Percentiles rank a stretch among this genome's conserved stretches.
Conservation (phyloP, 177 flowering plant species). For the Vitis hybrid region DNA sequence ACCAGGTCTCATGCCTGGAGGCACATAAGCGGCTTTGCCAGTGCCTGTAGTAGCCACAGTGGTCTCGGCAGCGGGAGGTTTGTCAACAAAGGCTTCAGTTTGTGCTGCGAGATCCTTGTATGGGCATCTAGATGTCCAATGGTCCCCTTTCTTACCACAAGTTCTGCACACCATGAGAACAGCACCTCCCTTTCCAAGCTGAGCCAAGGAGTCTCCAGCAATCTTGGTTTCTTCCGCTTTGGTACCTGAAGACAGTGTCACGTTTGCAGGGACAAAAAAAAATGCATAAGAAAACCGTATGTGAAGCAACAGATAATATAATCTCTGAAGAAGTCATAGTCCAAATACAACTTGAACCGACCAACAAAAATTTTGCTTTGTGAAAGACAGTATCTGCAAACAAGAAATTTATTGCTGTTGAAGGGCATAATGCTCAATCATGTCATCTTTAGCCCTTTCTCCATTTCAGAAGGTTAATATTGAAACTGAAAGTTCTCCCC, state of each 20-base stretch:
- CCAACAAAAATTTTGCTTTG: too few species aligned
- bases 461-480: too few species aligned
- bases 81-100: conserved; percentile 51
- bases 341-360: too few species aligned
- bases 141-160: conserved; percentile 94
- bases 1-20: conserved; percentile 73
- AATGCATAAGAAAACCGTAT: too few species aligned
- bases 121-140: conserved; percentile 92
- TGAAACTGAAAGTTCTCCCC: too few species aligned
- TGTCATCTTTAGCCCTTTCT: too few species aligned
- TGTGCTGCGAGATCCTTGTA: conserved; percentile 81
- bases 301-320: too few species aligned
- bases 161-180: conserved; percentile 93
- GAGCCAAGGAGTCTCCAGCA: conserved; percentile 57
- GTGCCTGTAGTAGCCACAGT: conserved; percentile 37
- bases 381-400: too few species aligned
- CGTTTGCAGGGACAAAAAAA: too few species aligned
- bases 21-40: conserved; percentile 61
- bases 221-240: conserved; percentile 65
- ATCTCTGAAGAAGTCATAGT: too few species aligned
- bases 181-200: conserved; percentile 60
- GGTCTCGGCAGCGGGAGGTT: conserved; percentile 47
- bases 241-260: conserved; percentile 43
- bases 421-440: too few species aligned
- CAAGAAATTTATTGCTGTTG: too few species aligned